Conservation (phyloP, 169 alveolate species). For the Plasmodium inui region DNA sequence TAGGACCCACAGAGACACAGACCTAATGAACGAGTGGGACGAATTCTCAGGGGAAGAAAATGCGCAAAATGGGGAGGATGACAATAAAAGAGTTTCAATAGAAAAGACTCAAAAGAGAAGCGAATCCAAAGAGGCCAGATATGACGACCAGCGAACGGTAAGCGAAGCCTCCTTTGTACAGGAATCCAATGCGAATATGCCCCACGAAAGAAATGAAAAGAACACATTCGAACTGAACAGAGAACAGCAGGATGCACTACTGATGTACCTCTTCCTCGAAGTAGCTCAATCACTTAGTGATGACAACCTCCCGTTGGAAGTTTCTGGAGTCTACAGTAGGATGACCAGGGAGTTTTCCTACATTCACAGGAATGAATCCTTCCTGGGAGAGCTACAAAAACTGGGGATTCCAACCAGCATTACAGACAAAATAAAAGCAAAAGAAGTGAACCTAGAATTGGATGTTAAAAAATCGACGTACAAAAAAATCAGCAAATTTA, state of each 20-base stretch:
- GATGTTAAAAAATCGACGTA: conserved; percentile 76
- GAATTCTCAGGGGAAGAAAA: neutral
- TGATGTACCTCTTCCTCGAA: conserved; percentile 69
- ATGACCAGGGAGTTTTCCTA: conserved; percentile 73
- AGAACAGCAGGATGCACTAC: conserved; percentile 67
- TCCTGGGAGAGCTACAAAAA: conserved; percentile 33
- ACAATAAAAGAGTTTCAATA: neutral
- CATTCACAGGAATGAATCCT: conserved; percentile 37
- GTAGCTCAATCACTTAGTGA: conserved; percentile 51
- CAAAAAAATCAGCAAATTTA: conserved; percentile 75
- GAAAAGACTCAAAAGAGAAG: neutral
- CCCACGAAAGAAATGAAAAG: neutral
- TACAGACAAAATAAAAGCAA: conserved; percentile 17
- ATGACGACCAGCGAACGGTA: neutral
- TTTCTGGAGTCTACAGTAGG: conserved; percentile 76
- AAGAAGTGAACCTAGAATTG: conserved; percentile 41
- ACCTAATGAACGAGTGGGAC: neutral
- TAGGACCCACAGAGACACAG: neutral
- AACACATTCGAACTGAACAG: conserved; percentile 15
- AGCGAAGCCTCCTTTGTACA: neutral
- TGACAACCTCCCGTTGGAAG: conserved; percentile 76
- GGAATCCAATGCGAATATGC: neutral
- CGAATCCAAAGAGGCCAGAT: neutral
- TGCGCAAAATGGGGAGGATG: neutral
- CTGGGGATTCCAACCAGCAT: neutral